Evolutionary conservation across 768 basidiomycete species (phyloP).

Genomic region (Serendipita sp.): DNA sequence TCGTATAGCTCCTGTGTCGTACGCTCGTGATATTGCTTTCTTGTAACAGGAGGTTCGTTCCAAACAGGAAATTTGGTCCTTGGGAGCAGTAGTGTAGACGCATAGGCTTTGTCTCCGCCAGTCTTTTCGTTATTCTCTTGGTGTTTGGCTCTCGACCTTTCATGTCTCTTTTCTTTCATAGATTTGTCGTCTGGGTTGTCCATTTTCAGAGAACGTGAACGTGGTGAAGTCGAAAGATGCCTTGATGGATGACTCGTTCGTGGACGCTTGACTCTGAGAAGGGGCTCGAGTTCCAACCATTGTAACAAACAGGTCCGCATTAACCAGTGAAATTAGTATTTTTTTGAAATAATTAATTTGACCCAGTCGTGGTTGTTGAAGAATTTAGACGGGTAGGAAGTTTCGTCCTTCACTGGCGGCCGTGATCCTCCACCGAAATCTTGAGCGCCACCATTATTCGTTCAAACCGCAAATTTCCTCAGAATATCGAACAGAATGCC

Average conservation of each 20-base stretch:
- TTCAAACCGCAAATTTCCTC: neutral
- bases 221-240: neutral
- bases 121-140: neutral
- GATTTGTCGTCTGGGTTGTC: neutral
- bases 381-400: neutral
- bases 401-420: neutral
- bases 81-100: conserved; percentile 60
- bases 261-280: neutral
- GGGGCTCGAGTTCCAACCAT: neutral
- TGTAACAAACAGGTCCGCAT: no score
- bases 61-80: conserved; percentile 66
- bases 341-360: no score
- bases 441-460: neutral
- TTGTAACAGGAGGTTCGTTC: conserved; percentile 45
- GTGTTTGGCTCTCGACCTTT: neutral
- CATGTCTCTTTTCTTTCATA: neutral
- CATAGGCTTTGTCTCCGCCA: conserved; percentile 22
- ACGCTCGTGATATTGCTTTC: conserved; percentile 36
- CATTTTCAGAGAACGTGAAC: neutral
- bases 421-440: neutral
- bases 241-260: neutral
- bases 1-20: conserved; percentile 61
- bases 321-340: no score
- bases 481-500: conserved; percentile 12
- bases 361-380: no score